Evolutionary conservation across 176 grass and related monocot species (phyloP).

Genomic region (Ensete glaucum): DNA sequence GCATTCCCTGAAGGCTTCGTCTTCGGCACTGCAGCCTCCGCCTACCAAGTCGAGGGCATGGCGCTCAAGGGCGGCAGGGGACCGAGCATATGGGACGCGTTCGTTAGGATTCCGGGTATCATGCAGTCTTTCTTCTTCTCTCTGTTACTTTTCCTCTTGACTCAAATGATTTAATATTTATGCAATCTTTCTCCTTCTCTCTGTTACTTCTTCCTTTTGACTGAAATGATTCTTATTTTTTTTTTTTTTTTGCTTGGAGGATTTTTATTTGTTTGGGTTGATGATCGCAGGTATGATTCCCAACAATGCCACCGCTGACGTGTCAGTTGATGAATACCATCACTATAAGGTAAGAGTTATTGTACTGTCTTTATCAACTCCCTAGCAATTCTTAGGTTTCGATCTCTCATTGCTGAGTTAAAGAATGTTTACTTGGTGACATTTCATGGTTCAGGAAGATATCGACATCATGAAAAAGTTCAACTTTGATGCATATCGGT

Average conservation of each 20-base stretch:
- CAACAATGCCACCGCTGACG: conserved; percentile 61
- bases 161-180: too few relatives aligned
- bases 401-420: neutral
- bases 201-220: neutral
- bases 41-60: conserved; percentile 37
- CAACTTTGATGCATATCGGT: conserved; percentile 47
- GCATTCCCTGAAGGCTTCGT: conserved; percentile 24
- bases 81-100: conserved; percentile 56
- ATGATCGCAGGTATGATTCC: conserved; percentile 39
- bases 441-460: conserved; percentile 32
- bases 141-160: too few relatives aligned
- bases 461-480: conserved; percentile 46
- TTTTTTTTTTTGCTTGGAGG: neutral
- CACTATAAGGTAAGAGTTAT: conserved; percentile 41
- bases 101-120: conserved; percentile 46
- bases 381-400: too few relatives aligned
- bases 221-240: neutral
- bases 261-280: neutral
- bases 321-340: conserved; percentile 74
- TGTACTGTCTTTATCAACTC: neutral
- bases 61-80: conserved; percentile 24
- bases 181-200: too few relatives aligned
- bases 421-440: too few relatives aligned
- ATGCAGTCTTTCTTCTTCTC: too few relatives aligned
- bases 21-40: conserved; percentile 29